A percentile compares a stretch with the other conserved stretches of the same genome.
Conservation (phyloP, 371 early-diverging fungal species). For the Dinochytrium kinnereticum region DNA sequence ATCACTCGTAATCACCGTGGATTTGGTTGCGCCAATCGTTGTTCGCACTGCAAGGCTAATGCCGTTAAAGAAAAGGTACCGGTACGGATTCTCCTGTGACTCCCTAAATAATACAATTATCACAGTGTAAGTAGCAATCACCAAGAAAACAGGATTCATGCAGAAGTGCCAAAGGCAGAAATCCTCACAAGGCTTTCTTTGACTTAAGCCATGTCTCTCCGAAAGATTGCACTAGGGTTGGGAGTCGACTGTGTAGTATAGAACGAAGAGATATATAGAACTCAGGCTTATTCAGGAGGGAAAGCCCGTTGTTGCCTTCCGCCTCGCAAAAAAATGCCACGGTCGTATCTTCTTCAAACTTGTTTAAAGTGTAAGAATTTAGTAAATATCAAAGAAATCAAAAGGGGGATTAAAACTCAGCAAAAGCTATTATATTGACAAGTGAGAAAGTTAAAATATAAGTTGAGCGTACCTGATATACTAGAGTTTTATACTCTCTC, state of each 20-base stretch:
- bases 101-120: conserved; percentile 7
- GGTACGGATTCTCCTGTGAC: conserved; percentile 13
- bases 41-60: not conserved
- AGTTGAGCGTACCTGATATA: conserved; percentile 19
- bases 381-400: too few species aligned
- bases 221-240: not conserved
- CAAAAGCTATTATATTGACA: too few species aligned
- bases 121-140: not conserved
- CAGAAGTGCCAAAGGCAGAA: too few species aligned
- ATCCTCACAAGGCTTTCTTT: not conserved
- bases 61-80: conserved; percentile 11
- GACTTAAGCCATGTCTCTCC: not conserved
- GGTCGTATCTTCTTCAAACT: conserved; percentile 19
- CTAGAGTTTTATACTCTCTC: conserved; percentile 2
- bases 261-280: not conserved
- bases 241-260: not conserved
- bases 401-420: too few species aligned
- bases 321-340: conserved; percentile 3
- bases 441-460: too few species aligned
- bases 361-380: too few species aligned
- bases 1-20: not conserved
- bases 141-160: not conserved
- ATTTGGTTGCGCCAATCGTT: not conserved
- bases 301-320: not conserved
- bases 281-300: not conserved